A percentile compares a stretch with the other conserved stretches of the same genome.
These are phyloP conservation scores for Flaveria sonorensis DNA, from an alignment of 129 eudicot species.

Conservation along the genomic window DNA sequence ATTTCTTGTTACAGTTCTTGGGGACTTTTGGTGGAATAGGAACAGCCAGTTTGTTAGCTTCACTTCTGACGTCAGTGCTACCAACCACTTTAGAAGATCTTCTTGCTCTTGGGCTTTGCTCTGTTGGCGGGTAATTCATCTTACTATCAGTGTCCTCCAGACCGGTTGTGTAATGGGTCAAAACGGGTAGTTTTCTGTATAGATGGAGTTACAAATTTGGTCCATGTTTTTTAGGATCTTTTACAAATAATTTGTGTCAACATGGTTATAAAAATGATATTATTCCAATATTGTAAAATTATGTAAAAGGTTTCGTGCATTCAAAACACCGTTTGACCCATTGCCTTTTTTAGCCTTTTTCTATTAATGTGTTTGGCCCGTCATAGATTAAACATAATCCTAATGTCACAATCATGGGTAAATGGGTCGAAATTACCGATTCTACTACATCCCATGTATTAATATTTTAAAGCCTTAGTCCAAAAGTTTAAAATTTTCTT, in stretches of 20 bases:
- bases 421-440: background rate
- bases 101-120: slow-evolving; percentile 97
- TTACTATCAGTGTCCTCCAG: background rate
- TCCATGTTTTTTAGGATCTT: background rate
- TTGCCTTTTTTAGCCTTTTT: background rate
- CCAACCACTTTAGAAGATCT: slow-evolving; percentile 94
- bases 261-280: background rate
- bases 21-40: slow-evolving; percentile 96
- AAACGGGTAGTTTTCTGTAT: background rate
- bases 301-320: background rate
- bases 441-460: background rate
- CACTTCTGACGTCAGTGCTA: slow-evolving; percentile 89
- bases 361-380: background rate
- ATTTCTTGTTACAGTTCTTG: slow-evolving; percentile 57
- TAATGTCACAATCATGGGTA: background rate
- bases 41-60: slow-evolving; percentile 88
- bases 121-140: slow-evolving; percentile 87
- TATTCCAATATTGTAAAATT: background rate
- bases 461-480: background rate
- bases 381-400: background rate
- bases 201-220: background rate
- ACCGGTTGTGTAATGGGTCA: background rate
- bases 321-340: background rate
- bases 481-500: background rate
- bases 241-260: background rate